Percentiles rank a stretch among this genome's conserved stretches.
Evolutionary conservation across 106 monocot genomes (phyloP).

Genomic region (Platanthera guangdongensis): DNA sequence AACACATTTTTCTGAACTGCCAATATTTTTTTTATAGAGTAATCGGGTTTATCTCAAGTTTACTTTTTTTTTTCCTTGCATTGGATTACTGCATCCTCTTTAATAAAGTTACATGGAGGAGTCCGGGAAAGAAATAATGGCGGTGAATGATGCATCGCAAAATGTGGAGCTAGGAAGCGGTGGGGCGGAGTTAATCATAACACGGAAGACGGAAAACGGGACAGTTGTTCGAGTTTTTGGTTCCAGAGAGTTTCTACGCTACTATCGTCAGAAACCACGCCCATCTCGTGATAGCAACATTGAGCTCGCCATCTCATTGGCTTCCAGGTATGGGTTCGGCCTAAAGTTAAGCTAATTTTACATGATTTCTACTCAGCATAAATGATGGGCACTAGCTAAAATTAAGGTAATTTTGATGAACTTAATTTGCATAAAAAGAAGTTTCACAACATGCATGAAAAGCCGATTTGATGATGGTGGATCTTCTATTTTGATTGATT

Average conservation of each 20-base stretch:
- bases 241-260: conserved; percentile 85
- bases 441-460: no score
- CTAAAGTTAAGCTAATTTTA: background rate
- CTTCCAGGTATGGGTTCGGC: conserved; percentile 59
- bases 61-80: background rate
- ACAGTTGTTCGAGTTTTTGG: conserved; percentile 52
- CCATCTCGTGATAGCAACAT: conserved; percentile 54
- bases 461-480: no score
- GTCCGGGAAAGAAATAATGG: conserved; percentile 77
- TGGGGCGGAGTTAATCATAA: conserved; percentile 75
- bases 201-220: conserved; percentile 34
- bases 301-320: conserved; percentile 64
- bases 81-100: background rate
- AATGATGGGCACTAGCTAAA: background rate
- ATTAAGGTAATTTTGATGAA: background rate
- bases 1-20: background rate
- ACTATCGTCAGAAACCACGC: conserved; percentile 84
- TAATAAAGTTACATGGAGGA: conserved; percentile 56
- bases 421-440: background rate
- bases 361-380: no score
- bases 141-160: conserved; percentile 23
- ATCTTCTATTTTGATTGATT: no score
- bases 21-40: background rate
- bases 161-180: conserved; percentile 67
- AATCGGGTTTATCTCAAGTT: background rate